Evolutionary conservation across 371 early-diverging fungal species (phyloP).

Genomic region (Rhizomucor pusillus): DNA sequence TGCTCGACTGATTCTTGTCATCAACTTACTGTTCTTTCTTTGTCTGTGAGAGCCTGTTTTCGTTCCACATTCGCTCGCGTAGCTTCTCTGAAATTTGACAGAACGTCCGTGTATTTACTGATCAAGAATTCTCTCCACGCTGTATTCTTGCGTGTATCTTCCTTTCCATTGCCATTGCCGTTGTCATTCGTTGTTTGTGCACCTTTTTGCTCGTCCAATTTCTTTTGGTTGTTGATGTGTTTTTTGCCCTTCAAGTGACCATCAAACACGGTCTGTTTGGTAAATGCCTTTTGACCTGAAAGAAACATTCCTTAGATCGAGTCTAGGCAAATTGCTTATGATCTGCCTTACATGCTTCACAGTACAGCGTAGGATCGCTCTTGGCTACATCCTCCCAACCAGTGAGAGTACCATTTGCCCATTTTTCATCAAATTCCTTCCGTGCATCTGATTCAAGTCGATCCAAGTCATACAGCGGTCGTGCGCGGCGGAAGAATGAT

Average conservation of each 20-base stretch:
- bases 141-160: conserved; percentile 50
- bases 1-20: no score
- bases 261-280: conserved; percentile 82
- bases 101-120: conserved; percentile 55
- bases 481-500: conserved; percentile 71
- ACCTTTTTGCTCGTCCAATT: conserved; percentile 32
- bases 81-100: conserved; percentile 68
- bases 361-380: conserved; percentile 58
- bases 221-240: conserved; percentile 80
- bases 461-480: conserved; percentile 75
- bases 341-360: conserved; percentile 80
- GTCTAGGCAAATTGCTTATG: no score
- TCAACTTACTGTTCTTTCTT: conserved; percentile 71
- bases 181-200: conserved; percentile 18
- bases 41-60: conserved; percentile 91
- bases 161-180: conserved; percentile 40
- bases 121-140: conserved; percentile 69
- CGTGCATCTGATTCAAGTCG: conserved; percentile 48
- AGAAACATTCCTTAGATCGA: no score
- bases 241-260: conserved; percentile 88
- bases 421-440: conserved; percentile 59
- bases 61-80: conserved; percentile 88
- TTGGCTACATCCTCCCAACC: conserved; percentile 62
- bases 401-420: conserved; percentile 54
- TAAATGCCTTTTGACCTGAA: conserved; percentile 72